Percentiles rank a stretch among this genome's conserved stretches.
phyloP scores from a whole-genome alignment of 2,329 filamentous ascomycete genomes.

The Epichloe glyceriae region DNA sequence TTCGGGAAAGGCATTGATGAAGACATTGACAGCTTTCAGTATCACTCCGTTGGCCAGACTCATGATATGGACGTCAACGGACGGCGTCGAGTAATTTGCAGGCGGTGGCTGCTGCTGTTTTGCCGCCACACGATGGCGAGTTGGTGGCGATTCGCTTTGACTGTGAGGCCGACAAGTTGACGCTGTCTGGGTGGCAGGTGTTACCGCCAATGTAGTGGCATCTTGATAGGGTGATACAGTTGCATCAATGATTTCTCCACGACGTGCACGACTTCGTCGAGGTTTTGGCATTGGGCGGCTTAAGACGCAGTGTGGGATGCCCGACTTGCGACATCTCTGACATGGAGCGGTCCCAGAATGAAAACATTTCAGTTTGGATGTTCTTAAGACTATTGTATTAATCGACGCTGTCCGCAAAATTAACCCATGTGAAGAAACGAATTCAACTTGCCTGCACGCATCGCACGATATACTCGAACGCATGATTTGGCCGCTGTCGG shows the following conservation, averaged over 20 bases:
- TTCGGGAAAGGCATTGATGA: constrained; percentile 22
- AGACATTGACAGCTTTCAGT: constrained; percentile 20
- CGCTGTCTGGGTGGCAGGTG: neutral
- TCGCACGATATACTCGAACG: constrained; percentile 23
- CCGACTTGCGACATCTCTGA: constrained; percentile 16
- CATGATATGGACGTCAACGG: constrained; percentile 14
- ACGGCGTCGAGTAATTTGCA: constrained; percentile 2
- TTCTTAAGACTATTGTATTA: constrained; percentile 9
- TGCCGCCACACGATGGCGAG: neutral
- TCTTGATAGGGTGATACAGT: neutral
- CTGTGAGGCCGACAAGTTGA: neutral
- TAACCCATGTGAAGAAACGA: neutral
- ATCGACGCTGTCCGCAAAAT: neutral
- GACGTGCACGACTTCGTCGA: constrained; percentile 4
- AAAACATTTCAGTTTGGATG: constrained; percentile 23
- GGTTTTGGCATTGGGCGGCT: constrained; percentile 8
- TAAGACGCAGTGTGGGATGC: constrained; percentile 15
- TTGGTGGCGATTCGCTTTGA: neutral
- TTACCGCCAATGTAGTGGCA: neutral
- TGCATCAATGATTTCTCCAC: neutral
- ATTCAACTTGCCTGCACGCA: constrained; percentile 17
- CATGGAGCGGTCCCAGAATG: constrained; percentile 20
- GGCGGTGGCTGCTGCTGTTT: neutral
- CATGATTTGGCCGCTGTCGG: constrained; percentile 11
- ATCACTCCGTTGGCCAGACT: constrained; percentile 14